Evolutionary conservation across 192 early-diverging fungal genomes (phyloP).

Genomic region (Geranomyces variabilis): DNA sequence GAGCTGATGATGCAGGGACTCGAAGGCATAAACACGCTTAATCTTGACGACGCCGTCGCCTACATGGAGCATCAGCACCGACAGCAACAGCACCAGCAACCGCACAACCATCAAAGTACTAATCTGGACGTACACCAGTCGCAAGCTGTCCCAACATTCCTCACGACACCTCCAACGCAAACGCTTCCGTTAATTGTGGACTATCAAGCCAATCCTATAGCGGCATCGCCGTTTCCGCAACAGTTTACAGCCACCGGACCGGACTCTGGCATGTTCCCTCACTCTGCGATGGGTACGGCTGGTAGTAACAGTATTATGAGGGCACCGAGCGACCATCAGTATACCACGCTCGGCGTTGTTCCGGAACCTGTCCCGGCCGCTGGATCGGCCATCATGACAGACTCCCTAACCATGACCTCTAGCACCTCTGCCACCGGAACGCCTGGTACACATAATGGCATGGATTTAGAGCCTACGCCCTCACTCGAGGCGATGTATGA

Average conservation of each 20-base stretch:
- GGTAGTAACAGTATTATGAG: background rate
- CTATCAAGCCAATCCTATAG: no score
- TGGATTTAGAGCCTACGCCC: background rate
- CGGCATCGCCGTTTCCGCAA: no score
- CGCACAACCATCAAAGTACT: background rate
- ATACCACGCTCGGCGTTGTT: slow-evolving; percentile 3
- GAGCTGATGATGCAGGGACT: slow-evolving; percentile 26
- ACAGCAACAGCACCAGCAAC: slow-evolving; percentile 10
- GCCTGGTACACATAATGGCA: background rate
- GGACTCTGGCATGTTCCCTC: background rate
- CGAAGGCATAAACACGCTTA: slow-evolving; percentile 10
- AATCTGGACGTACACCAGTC: background rate
- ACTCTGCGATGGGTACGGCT: background rate
- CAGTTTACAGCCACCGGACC: background rate
- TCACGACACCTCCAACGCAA: background rate
- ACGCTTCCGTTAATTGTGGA: background rate
- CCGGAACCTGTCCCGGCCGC: background rate
- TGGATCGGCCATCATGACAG: background rate
- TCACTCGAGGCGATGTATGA: background rate
- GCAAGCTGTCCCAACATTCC: background rate
- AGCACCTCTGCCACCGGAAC: background rate
- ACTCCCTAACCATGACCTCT: background rate
- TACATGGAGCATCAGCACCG: slow-evolving; percentile 21
- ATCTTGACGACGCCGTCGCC: slow-evolving; percentile 1
- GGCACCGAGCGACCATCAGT: background rate